Evolutionary conservation across 257 asterid species (phyloP).

Genomic region (Solanum sitiens): DNA sequence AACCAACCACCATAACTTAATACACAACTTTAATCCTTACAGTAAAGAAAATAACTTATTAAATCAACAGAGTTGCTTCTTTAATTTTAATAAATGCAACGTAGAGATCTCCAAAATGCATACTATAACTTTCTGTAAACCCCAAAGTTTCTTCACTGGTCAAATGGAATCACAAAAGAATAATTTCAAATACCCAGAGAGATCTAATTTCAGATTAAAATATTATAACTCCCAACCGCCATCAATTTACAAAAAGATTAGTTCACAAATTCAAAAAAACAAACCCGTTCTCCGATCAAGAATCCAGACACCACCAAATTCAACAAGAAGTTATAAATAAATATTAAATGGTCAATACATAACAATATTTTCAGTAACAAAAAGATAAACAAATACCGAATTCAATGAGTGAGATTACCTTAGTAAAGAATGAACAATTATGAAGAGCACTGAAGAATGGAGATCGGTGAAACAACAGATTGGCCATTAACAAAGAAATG

Average conservation of each 20-base stretch:
- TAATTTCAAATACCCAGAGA: background rate
- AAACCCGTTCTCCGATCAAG: background rate
- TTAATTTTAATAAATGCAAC: background rate
- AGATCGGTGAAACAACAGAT: background rate
- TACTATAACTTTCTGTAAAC: background rate
- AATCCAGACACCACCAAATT: background rate
- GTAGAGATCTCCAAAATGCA: background rate
- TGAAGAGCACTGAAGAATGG: background rate
- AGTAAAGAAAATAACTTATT: background rate
- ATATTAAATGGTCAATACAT: background rate
- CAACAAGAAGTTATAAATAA: background rate
- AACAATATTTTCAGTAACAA: background rate
- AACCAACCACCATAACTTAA: background rate
- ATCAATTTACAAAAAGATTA: background rate
- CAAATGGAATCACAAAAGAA: background rate
- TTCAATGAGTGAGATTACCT: background rate
- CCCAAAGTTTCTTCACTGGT: background rate
- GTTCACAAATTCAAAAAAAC: background rate
- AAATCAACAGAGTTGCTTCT: background rate
- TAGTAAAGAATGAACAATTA: background rate
- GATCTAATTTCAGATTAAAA: background rate
- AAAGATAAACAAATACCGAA: background rate
- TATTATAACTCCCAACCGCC: background rate
- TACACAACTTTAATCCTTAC: background rate
- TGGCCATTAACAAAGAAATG: background rate